Conservation (phyloP, 2,329 filamentous ascomycete species). For the Colletotrichum horii region DNA sequence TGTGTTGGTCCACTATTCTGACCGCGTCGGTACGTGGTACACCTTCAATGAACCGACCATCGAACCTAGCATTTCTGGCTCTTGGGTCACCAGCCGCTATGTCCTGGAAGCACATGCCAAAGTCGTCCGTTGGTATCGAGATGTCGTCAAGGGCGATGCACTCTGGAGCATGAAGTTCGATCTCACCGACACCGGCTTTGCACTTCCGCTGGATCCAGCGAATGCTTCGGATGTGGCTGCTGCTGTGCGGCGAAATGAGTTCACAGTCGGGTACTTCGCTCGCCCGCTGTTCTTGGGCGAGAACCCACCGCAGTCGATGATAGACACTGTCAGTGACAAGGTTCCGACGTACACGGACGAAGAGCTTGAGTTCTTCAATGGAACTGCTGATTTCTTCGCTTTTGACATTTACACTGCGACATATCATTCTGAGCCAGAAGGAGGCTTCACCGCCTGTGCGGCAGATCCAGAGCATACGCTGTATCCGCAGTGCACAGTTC, state of each 20-base stretch:
- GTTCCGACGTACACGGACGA: slow-evolving; percentile 45
- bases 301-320: slow-evolving; percentile 53
- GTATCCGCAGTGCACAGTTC: slow-evolving; percentile 49
- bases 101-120: slow-evolving; percentile 54
- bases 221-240: slow-evolving; percentile 44
- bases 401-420: slow-evolving; percentile 60
- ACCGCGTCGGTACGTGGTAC: slow-evolving; percentile 56
- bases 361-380: slow-evolving; percentile 51
- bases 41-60: slow-evolving; percentile 59
- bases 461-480: background rate
- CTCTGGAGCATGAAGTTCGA: slow-evolving; percentile 53
- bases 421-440: background rate
- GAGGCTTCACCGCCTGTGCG: background rate
- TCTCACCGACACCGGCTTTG: slow-evolving; percentile 49
- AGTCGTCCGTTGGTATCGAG: slow-evolving; percentile 55
- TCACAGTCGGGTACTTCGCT: slow-evolving; percentile 53
- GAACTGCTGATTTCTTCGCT: slow-evolving; percentile 59
- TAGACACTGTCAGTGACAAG: slow-evolving; percentile 47
- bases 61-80: slow-evolving; percentile 31
- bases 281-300: slow-evolving; percentile 57
- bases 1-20: slow-evolving; percentile 53
- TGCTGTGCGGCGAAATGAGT: slow-evolving; percentile 49
- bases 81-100: slow-evolving; percentile 42
- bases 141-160: slow-evolving; percentile 51
- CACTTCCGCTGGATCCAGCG: slow-evolving; percentile 46